Evolutionary conservation across 352 stramenopile genomes (phyloP).

Genomic region (Phytopythium mirpurense): DNA sequence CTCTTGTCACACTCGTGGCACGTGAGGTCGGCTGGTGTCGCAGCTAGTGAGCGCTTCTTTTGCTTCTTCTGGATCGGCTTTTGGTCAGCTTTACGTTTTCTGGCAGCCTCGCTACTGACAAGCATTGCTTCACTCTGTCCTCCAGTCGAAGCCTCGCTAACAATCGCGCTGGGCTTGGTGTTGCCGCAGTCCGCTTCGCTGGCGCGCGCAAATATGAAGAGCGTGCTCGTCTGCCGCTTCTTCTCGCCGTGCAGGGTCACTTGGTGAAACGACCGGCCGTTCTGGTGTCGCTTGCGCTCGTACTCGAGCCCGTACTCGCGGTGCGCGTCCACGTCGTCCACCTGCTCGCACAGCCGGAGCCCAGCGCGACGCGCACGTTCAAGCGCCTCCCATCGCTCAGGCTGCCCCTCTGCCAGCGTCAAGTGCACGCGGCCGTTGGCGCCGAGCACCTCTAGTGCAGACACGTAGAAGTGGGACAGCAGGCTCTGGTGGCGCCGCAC

Average conservation of each 20-base stretch:
- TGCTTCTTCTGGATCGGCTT: constrained; percentile 1
- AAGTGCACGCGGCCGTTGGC: constrained; percentile 41
- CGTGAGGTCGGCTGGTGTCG: constrained; percentile 15
- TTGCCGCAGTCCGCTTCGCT: neutral
- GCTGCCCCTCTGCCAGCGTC: constrained; percentile 69
- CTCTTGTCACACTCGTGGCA: constrained; percentile 54
- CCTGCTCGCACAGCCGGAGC: constrained; percentile 35
- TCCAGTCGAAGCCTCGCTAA: neutral
- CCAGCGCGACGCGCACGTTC: constrained; percentile 38
- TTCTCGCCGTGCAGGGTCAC: constrained; percentile 67
- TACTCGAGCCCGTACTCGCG: constrained; percentile 38
- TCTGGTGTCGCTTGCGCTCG: constrained; percentile 86
- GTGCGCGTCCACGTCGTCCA: constrained; percentile 43
- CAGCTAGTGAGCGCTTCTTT: neutral
- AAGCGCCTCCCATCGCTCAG: constrained; percentile 68
- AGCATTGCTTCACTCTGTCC: neutral
- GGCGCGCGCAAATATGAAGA: constrained; percentile 48
- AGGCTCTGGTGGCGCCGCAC: constrained; percentile 82
- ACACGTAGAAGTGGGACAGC: constrained; percentile 89
- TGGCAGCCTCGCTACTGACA: constrained; percentile 6
- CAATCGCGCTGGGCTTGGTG: neutral
- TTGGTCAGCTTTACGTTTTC: constrained; percentile 32
- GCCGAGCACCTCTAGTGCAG: constrained; percentile 42
- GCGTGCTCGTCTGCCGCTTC: constrained; percentile 53
- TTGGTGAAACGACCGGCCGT: constrained; percentile 81